Evolutionary conservation across 257 asterid genomes (phyloP).

Genomic region (Fraxinus pennsylvanica): DNA sequence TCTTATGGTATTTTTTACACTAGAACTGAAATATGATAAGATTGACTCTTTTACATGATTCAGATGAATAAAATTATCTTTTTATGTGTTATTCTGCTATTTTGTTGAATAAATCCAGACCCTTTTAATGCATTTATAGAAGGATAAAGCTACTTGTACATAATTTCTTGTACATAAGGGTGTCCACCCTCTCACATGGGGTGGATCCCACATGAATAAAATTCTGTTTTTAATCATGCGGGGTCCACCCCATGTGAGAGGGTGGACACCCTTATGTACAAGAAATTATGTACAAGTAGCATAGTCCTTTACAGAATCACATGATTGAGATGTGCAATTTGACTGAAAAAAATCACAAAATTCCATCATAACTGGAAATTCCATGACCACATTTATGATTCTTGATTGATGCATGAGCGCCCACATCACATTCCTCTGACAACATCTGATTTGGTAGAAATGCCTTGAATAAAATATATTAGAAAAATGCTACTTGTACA

Average conservation of each 20-base stretch:
- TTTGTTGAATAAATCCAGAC: not conserved
- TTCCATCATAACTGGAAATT: slow-evolving; percentile 21
- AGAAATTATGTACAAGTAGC: too few relatives aligned
- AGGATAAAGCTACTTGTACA: too few relatives aligned
- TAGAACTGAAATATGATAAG: not conserved
- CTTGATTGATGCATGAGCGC: slow-evolving; percentile 21
- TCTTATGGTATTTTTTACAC: not conserved
- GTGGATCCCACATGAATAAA: too few relatives aligned
- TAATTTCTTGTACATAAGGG: too few relatives aligned
- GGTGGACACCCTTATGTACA: too few relatives aligned
- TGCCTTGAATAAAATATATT: not conserved
- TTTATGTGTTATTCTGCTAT: not conserved
- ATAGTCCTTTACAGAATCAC: not conserved
- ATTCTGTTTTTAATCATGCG: too few relatives aligned
- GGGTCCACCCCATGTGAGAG: too few relatives aligned
- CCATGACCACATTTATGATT: slow-evolving; percentile 8
- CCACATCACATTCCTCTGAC: slow-evolving; percentile 25
- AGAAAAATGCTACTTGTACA: too few relatives aligned
- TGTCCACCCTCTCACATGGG: too few relatives aligned
- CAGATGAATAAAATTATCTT: not conserved
- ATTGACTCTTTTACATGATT: not conserved
- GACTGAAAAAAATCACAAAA: not conserved
- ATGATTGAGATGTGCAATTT: not conserved
- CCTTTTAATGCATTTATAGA: not conserved
- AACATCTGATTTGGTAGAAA: slow-evolving; percentile 29